Conservation (phyloP, 106 monocot genomes). For the Dactylorhiza incarnata region DNA sequence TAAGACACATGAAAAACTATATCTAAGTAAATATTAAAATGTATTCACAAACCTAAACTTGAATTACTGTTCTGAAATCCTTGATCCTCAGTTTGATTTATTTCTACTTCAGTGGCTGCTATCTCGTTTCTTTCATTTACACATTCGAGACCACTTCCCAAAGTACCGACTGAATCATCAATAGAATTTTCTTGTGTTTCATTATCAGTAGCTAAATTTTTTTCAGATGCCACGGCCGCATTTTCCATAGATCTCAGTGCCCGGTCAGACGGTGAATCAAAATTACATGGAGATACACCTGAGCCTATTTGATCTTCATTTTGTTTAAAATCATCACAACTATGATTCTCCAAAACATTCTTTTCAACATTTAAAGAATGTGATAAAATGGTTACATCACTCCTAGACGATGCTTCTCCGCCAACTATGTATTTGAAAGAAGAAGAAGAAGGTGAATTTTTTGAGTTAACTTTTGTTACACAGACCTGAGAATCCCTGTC, state of each 20-base stretch:
- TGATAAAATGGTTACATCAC: conserved; percentile 4
- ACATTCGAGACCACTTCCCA: conserved; percentile 13
- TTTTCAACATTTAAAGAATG: conserved; percentile 9
- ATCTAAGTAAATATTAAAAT: conserved; percentile 3
- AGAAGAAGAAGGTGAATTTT: conserved; percentile 15
- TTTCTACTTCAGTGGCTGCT: conserved; percentile 28
- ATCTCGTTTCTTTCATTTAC: conserved; percentile 8
- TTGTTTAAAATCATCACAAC: conserved; percentile 1
- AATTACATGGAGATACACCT: conserved; percentile 7
- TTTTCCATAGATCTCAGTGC: conserved; percentile 13
- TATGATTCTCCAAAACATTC: conserved; percentile 8
- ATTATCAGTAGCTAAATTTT: conserved; percentile 8
- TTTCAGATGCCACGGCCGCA: conserved; percentile 12
- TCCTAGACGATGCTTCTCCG: neutral
- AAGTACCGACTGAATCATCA: conserved; percentile 5
- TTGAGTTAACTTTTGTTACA: conserved; percentile 13
- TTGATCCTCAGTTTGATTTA: conserved; percentile 12
- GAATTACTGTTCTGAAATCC: conserved; percentile 11
- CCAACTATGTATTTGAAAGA: conserved; percentile 8
- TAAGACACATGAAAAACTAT: neutral
- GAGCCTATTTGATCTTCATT: conserved; percentile 6
- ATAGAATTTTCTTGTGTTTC: neutral
- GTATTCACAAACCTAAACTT: conserved; percentile 34
- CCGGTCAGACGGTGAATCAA: conserved; percentile 10
- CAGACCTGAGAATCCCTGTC: conserved; percentile 7